phyloP scores from a whole-genome alignment of 345 rosid genomes.

The Odontarrhena argentea region DNA sequence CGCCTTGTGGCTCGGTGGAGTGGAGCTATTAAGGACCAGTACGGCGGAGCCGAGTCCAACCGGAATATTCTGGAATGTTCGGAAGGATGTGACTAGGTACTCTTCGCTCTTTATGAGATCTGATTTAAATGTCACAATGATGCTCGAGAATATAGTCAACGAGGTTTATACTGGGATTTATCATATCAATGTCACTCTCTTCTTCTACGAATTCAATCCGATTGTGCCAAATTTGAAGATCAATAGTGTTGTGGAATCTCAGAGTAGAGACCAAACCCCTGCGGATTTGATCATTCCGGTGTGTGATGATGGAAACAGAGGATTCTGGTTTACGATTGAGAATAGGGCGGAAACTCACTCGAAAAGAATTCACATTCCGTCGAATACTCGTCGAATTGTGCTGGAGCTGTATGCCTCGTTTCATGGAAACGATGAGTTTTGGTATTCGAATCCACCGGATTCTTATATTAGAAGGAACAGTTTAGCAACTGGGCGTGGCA shows the following conservation, averaged over 20 bases:
- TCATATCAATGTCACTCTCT: slow-evolving; percentile 61
- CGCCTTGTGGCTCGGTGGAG: slow-evolving; percentile 83
- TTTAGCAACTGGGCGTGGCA: slow-evolving; percentile 58
- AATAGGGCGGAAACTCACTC: slow-evolving; percentile 49
- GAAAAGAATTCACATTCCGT: slow-evolving; percentile 55
- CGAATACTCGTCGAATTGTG: slow-evolving; percentile 55
- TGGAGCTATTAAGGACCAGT: slow-evolving; percentile 87
- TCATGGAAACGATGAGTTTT: slow-evolving; percentile 88
- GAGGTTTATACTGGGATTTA: slow-evolving; percentile 70
- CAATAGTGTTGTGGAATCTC: not conserved
- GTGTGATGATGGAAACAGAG: slow-evolving; percentile 44
- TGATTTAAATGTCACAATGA: slow-evolving; percentile 59
- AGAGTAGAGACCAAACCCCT: slow-evolving; percentile 44
- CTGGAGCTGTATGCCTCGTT: slow-evolving; percentile 73
- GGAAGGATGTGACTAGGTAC: slow-evolving; percentile 75
- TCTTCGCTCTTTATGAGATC: slow-evolving; percentile 54
- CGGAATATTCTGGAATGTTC: slow-evolving; percentile 79
- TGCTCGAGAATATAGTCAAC: slow-evolving; percentile 88
- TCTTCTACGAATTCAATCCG: slow-evolving; percentile 51
- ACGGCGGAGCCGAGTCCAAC: slow-evolving; percentile 71
- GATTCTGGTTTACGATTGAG: slow-evolving; percentile 72
- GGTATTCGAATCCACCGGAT: slow-evolving; percentile 89
- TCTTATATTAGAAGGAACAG: slow-evolving; percentile 64
- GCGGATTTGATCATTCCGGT: slow-evolving; percentile 74
- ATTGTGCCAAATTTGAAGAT: slow-evolving; percentile 14